These are phyloP conservation scores for Cordyceps fumosorosea DNA, from an alignment of 2,329 filamentous ascomycete genomes.

Conservation along the genomic window DNA sequence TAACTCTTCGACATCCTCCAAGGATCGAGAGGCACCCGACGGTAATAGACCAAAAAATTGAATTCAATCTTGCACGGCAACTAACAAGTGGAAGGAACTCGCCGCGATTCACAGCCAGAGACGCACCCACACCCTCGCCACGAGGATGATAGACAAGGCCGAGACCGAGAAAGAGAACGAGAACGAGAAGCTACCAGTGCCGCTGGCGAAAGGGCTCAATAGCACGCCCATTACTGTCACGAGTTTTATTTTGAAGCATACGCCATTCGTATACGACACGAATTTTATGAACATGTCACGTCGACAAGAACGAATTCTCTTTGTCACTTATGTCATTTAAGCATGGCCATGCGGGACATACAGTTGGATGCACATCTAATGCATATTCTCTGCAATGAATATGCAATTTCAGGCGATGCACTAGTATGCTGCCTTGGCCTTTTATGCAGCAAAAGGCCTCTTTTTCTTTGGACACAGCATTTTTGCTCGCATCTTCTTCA, in stretches of 20 bases:
- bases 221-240: not conserved
- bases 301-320: constrained; percentile 11
- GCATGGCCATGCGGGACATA: constrained; percentile 9
- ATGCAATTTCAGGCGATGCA: not conserved
- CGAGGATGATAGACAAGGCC: not conserved
- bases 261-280: constrained; percentile 2
- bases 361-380: not conserved
- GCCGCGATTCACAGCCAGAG: constrained; percentile 3
- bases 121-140: not conserved
- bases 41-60: not conserved
- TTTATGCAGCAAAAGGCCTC: not conserved
- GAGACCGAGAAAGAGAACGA: not conserved
- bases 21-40: constrained; percentile 8
- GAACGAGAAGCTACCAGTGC: not conserved
- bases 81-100: not conserved
- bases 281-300: constrained; percentile 12
- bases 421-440: not conserved
- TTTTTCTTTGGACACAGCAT: not conserved
- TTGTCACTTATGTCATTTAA: constrained; percentile 10
- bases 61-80: not conserved
- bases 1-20: constrained; percentile 13
- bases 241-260: not conserved
- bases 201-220: not conserved
- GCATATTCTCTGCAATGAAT: not conserved
- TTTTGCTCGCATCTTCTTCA: not conserved